Evolutionary conservation across 495 filamentous ascomycete species (phyloP), one percentile per base, ranked within the genome.

Genomic region (Terfezia claveryi): DNA sequence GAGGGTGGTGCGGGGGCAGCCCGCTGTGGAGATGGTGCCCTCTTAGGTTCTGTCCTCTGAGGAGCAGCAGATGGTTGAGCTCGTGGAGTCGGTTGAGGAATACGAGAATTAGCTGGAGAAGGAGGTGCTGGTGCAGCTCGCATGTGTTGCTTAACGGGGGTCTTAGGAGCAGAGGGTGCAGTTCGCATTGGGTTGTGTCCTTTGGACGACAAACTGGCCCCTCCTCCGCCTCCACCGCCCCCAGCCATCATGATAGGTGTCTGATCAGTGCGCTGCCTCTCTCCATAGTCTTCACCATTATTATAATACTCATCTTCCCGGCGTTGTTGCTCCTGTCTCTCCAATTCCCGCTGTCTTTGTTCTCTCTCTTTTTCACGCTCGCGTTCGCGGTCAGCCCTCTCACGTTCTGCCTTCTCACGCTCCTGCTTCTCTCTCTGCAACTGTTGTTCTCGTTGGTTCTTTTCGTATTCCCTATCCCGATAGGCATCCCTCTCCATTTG

Each of bases 101-200:
- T 46, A 14, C 41, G 12, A 4, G 41, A 46, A 14, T 14, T 46
- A 20, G 41, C 12, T 46, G 41, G 12, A 9, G 14, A 68, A 52
- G 76, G 76, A 23, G 75, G 73, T 38, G 72, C 71, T 37, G 76
- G 76, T 37, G 76, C 75, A 49, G 72, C 73, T 36, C 62, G 56
- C 38, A 56, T 52, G 23, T 62, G 62, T 50, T 64, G 58, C 16
- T 32, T 51, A 23, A 32, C 50, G 10, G 70, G 53, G 44, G 58
- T 61, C 55, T 75, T 76, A 8, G 82, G 80, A 1, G 78, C 74
- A 12, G 76, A 72, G 10, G 79, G 80, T 9, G 80, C 74, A 12
- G 79, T 74, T 59, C 87, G 75, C 56, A 76, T 81, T 5, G 89
- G 86, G 60, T 94, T 94, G 64, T 88, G 95, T 50, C 71, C 68